Evolutionary conservation across 352 stramenopile species (phyloP), one percentile per base, ranked within the genome.

Genomic region (Phytophthora vignae): DNA sequence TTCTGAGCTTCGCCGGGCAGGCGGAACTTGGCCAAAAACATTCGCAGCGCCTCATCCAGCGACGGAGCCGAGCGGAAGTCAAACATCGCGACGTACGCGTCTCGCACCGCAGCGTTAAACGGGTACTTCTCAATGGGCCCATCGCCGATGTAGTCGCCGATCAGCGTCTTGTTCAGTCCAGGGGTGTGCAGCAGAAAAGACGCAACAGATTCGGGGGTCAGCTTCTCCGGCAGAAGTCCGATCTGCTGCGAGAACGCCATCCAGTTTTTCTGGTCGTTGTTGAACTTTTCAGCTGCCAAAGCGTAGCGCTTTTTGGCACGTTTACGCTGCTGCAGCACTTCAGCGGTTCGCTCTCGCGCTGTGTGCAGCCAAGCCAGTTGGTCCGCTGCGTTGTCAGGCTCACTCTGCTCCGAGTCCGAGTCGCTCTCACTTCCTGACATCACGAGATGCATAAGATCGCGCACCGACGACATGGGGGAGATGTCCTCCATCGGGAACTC

Each of bases 1-100:
- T 98, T 98, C 77, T 99, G 98, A 1, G 97, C 98, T 79, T 99
- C 98, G 9, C 98, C 98, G 1, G 98, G 98, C 31, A 99, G 78
- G 31, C 97, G 90, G 72, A 99, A 99, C 31, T 90, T 92, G 1
- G 85, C 87, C 33, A 99, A 83, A 64, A 99, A 99, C 50, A 91
- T 83, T 31, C 97, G 90, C 42, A 99, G 68, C 5, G 94, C 92
- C 33, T 96, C 84, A 66, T 98, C 94, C 69, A 99, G 90, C 0
- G 86, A 90, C 2, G 81, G 71, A 10, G 92, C 74, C 10, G 91
- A 88, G 9, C 78, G 77, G 76, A 99, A 99, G 68, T 99, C 90
- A 64, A 99, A 99, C 71, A 98, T 96, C 22, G 95, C 78, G 79
- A 94, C 81, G 73, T 97, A 97, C 6, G 89, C 88, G 60, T 97